Conservation (phyloP, 1,284 basidiomycete species). For the Athelia sp. region DNA sequence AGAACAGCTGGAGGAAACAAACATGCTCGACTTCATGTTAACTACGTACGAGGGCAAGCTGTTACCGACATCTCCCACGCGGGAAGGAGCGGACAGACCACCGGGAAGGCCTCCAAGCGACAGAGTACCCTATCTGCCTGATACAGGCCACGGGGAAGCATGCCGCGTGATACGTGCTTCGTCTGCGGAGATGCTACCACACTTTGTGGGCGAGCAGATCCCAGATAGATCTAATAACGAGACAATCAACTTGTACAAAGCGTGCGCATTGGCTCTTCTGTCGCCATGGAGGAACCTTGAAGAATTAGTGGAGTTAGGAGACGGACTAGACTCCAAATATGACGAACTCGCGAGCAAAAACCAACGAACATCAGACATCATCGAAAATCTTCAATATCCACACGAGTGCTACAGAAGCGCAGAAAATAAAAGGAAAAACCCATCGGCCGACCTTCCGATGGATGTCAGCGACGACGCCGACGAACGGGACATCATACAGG, state of each 20-base stretch:
- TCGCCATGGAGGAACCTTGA: constrained; percentile 41
- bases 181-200: constrained; percentile 27
- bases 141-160: background rate
- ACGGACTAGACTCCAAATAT: no score
- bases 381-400: constrained; percentile 8
- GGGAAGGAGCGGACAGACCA: no score
- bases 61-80: no score
- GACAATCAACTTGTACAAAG: constrained; percentile 25
- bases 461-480: no score
- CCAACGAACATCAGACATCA: background rate
- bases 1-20: background rate
- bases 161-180: no score
- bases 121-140: background rate
- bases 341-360: no score
- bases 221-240: constrained; percentile 20
- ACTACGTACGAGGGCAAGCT: background rate
- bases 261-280: constrained; percentile 30
- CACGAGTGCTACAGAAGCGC: constrained; percentile 4
- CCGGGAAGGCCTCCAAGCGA: no score
- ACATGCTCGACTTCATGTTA: background rate
- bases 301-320: no score
- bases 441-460: no score
- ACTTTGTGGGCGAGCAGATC: constrained; percentile 28
- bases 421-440: background rate
- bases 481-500: no score